Conservation (phyloP, 1,139 yeast species). For the Kluyveromyces marxianus region DNA sequence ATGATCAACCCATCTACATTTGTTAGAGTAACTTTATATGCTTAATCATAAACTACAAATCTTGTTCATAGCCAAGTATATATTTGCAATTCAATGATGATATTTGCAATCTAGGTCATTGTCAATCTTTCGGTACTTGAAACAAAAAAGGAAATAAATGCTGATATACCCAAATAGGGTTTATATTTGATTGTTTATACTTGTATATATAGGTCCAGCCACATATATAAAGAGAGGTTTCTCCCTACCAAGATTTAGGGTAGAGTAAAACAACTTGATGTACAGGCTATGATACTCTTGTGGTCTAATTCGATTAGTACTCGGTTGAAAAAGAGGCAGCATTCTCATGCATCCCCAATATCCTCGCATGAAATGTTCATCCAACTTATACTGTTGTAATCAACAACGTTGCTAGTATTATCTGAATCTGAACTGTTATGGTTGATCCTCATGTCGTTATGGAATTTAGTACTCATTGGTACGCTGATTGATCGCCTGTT, state of each 20-base stretch:
- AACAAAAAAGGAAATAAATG: neutral
- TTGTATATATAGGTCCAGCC: neutral
- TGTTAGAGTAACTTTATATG: constrained; percentile 2
- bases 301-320: too few relatives aligned
- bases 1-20: constrained; percentile 6
- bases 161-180: too few relatives aligned
- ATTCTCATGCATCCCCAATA: constrained; percentile 1
- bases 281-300: too few relatives aligned
- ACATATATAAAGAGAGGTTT: neutral
- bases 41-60: constrained; percentile 4
- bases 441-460: too few relatives aligned
- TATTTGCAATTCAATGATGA: constrained; percentile 4
- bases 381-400: constrained; percentile 7
- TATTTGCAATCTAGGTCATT: neutral
- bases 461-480: constrained; percentile 5
- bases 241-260: too few relatives aligned
- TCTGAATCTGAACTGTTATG: neutral
- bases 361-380: constrained; percentile 11
- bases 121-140: neutral
- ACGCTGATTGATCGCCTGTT: constrained; percentile 11
- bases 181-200: too few relatives aligned
- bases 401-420: neutral
- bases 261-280: too few relatives aligned
- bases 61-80: constrained; percentile 7
- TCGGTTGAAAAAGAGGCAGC: too few relatives aligned